These are phyloP conservation scores for Lodderomyces beijingensis DNA, from an alignment of 1,139 yeast species.

Conservation along the genomic window DNA sequence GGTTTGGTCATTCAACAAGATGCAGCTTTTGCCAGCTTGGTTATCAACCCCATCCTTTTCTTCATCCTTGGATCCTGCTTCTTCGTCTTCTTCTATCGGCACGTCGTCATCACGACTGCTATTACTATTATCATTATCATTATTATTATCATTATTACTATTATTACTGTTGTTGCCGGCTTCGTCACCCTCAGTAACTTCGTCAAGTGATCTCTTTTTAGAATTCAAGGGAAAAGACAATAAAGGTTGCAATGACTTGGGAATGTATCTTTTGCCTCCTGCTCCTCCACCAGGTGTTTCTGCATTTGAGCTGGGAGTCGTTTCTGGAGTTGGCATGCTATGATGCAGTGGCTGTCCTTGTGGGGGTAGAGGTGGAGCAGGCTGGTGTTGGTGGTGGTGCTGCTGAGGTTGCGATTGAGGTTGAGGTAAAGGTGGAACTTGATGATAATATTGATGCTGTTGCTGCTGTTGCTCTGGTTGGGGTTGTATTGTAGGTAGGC, in stretches of 20 bases:
- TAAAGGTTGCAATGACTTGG: slow-evolving; percentile 25
- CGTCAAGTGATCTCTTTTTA: slow-evolving; percentile 2
- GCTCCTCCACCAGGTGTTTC: neutral
- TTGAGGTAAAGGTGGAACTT: too few species aligned
- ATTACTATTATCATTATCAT: slow-evolving; percentile 1
- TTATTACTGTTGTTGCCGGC: too few species aligned
- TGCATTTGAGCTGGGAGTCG: slow-evolving; percentile 9
- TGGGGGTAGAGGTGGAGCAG: neutral
- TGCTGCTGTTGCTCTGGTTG: neutral
- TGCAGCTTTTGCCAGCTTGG: slow-evolving; percentile 16
- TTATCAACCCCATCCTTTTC: slow-evolving; percentile 13
- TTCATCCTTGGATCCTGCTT: slow-evolving; percentile 1
- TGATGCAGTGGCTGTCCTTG: neutral
- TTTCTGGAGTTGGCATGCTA: slow-evolving; percentile 10
- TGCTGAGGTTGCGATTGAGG: neutral
- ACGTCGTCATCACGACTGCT: slow-evolving; percentile 1
- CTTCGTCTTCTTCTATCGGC: neutral
- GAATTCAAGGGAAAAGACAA: slow-evolving; percentile 19
- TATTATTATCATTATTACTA: neutral
- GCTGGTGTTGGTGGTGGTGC: neutral
- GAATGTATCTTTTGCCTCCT: slow-evolving; percentile 10
- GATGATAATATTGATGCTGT: neutral
- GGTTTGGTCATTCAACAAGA: slow-evolving; percentile 18
- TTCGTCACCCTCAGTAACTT: slow-evolving; percentile 2
- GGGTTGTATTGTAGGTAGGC: too few species aligned